phyloP scores from a whole-genome alignment of 2,329 filamentous ascomycete genomes.

The Neodidymelliopsis sp. region DNA sequence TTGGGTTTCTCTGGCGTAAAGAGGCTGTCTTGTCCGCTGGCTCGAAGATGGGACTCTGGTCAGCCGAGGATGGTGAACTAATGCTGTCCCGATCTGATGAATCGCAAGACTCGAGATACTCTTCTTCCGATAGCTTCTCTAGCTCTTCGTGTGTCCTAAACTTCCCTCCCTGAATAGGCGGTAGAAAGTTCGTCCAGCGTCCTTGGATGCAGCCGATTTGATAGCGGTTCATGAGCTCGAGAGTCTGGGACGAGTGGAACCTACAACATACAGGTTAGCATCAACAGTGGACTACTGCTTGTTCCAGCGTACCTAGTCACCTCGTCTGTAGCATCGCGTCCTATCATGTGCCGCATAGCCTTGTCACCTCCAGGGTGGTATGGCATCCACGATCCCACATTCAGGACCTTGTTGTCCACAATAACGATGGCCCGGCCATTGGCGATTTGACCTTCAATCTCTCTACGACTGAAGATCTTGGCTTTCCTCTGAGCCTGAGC shows the following conservation, averaged over 20 bases:
- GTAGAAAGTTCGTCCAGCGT: constrained; percentile 84
- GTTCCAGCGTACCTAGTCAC: constrained; percentile 75
- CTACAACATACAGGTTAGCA: constrained; percentile 54
- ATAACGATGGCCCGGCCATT: constrained; percentile 82
- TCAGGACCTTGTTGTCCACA: constrained; percentile 80
- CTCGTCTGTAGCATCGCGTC: constrained; percentile 92
- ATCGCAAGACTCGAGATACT: constrained; percentile 25
- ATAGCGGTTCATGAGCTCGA: constrained; percentile 78
- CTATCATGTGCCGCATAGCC: constrained; percentile 91
- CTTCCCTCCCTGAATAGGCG: constrained; percentile 88
- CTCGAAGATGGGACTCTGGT: constrained; percentile 67
- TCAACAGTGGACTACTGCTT: neutral
- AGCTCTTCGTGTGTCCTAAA: constrained; percentile 66
- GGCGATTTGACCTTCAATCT: constrained; percentile 84
- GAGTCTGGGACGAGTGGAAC: constrained; percentile 81
- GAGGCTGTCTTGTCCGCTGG: constrained; percentile 51
- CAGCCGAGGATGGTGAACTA: constrained; percentile 58
- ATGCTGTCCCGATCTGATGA: constrained; percentile 36
- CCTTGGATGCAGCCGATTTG: constrained; percentile 84
- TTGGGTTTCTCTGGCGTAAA: constrained; percentile 48
- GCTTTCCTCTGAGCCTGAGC: constrained; percentile 52
- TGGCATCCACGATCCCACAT: constrained; percentile 84
- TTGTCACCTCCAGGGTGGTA: constrained; percentile 94
- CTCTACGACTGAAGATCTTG: constrained; percentile 63
- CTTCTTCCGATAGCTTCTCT: constrained; percentile 45